Percentiles rank a stretch among this genome's conserved stretches.
Evolutionary conservation across 257 asterid genomes (phyloP).

Genomic region (Nicotiana obtusifolia): DNA sequence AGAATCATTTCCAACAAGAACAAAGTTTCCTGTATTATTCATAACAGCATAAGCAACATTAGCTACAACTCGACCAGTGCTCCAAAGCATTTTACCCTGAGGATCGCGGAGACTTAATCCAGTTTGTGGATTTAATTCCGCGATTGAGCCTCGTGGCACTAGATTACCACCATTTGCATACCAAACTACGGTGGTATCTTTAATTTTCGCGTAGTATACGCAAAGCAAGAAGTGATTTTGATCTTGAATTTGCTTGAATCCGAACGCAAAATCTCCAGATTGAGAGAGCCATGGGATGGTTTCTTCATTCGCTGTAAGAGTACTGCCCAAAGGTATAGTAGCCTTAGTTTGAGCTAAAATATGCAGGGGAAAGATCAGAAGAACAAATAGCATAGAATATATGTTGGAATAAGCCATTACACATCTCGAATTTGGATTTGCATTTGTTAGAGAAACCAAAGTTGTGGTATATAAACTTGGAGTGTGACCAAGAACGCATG

Average conservation of each 20-base stretch:
- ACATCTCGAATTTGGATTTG: neutral
- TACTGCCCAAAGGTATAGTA: conserved; percentile 21
- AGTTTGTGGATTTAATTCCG: conserved; percentile 17
- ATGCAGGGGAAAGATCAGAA: conserved; percentile 8
- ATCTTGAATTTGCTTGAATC: conserved; percentile 38
- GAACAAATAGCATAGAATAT: neutral
- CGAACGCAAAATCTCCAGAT: conserved; percentile 47
- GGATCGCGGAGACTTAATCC: conserved; percentile 41
- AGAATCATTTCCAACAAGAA: conserved; percentile 19
- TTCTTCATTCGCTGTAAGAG: conserved; percentile 26
- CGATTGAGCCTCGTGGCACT: conserved; percentile 32
- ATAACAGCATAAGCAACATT: conserved; percentile 29
- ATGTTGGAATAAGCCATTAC: conserved; percentile 1
- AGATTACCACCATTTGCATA: conserved; percentile 20
- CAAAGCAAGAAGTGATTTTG: conserved; percentile 29
- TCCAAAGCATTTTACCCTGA: conserved; percentile 20
- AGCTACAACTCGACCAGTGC: neutral
- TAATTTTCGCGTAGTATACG: conserved; percentile 46
- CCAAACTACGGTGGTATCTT: conserved; percentile 48
- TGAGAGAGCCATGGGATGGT: conserved; percentile 49
- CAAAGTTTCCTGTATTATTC: conserved; percentile 53
- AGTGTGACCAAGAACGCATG: neutral
- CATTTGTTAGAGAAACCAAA: neutral
- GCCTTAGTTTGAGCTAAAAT: conserved; percentile 24
- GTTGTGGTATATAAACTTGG: too few species aligned